These are phyloP conservation scores for Beauveria scarabaeidicola DNA, from an alignment of 2,329 filamentous ascomycete genomes.

Conservation along the genomic window DNA sequence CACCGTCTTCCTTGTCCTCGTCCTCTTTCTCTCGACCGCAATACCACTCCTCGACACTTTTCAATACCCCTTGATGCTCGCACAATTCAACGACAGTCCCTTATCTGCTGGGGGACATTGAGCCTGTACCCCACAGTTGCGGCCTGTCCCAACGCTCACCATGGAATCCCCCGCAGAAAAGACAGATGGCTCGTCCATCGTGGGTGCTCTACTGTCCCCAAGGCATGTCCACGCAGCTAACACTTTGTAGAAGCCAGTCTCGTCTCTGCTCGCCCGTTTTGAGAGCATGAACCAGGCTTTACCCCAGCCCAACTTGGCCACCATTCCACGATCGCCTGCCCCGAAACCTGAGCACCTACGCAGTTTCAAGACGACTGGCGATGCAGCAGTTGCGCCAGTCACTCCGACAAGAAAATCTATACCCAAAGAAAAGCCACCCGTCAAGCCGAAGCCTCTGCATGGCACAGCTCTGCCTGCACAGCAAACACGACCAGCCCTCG, in stretches of 20 bases:
- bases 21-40: background rate
- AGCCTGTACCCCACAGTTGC: conserved; percentile 1
- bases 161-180: conserved; percentile 36
- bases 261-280: conserved; percentile 71
- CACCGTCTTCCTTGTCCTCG: background rate
- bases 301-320: conserved; percentile 18
- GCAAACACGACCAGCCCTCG: conserved; percentile 18
- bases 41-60: background rate
- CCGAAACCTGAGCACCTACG: conserved; percentile 36
- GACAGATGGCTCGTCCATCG: conserved; percentile 69
- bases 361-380: conserved; percentile 31
- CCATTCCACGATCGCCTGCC: conserved; percentile 28
- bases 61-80: background rate
- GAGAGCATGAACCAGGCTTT: conserved; percentile 53
- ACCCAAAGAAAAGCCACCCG: conserved; percentile 27
- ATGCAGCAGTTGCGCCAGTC: conserved; percentile 25
- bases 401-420: conserved; percentile 22
- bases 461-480: background rate
- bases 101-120: background rate
- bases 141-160: background rate
- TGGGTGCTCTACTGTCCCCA: conserved; percentile 30
- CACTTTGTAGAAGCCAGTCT: conserved; percentile 61
- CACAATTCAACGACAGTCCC: background rate
- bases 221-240: conserved; percentile 17
- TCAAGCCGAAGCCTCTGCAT: conserved; percentile 28